Evolutionary conservation across 2,329 filamentous ascomycete species (phyloP), one percentile per base, ranked within the genome.

Genomic region (Arthrinium puccinioides): DNA sequence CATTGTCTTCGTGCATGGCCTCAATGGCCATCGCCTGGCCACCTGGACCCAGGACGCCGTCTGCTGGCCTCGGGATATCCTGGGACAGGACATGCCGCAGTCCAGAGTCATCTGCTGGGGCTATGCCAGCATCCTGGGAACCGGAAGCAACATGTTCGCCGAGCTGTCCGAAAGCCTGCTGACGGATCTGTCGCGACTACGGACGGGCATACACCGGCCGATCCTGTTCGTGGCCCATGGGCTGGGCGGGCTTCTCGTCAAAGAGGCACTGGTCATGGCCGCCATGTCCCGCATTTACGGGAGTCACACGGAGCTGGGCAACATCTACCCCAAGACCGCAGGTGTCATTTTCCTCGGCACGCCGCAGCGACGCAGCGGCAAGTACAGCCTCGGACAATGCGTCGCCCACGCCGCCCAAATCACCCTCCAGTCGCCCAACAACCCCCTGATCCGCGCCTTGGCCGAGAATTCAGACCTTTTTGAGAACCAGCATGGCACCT

Each of bases 311-410:
- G 40, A 38, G 6, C 20, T 31, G 26, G 40, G 36, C 25, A 28
- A 38, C n/a, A 35, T 42, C 16, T 42, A 38, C 13, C 16, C 30
- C 25, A 42, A 24, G 27, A 42, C 40, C 6, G 27, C 23, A 9
- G 40, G 40, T 20, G 23, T 38, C 18, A 21, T 42, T 5, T 42
- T 42, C 21, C 40, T 42, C 15, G 40, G 40, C 25, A 42, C 40
- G 16, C 40, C 40, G 15, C 40, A 42, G 8, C 21, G 14, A 15
- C 27, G 30, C 15, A 38, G 20, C 26, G 26, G 32, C 5, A 38
- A 29, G 15, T n/a, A 23, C 13, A 21, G 34, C 10, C 23, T 42
- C 4, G 40, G 31, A 13, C 36, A 39, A 21, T 36, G 31, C 20
- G 28, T 42, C 18, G 36, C 32, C 23, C 6, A 18, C 10, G 28